Evolutionary conservation across 2,329 filamentous ascomycete genomes (phyloP), one percentile per base, ranked within the genome.

Genomic region (Monosporascus sp.): DNA sequence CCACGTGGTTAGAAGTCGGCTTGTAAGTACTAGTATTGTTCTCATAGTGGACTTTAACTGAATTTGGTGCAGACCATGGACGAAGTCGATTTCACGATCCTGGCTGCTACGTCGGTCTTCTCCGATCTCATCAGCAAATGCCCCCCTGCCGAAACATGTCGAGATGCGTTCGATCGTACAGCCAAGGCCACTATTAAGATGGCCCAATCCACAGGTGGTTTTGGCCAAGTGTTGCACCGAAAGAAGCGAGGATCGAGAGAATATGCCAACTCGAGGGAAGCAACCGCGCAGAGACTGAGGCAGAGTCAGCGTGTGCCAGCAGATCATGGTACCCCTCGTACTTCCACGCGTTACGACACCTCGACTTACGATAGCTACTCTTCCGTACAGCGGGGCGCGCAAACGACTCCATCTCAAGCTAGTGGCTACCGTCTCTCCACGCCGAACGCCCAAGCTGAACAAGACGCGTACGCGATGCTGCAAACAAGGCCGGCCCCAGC

Each of bases 11-110:
- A 83, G 93, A 62, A 91, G 88, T 68, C 85, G 89, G 52, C 75
- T 97, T 70, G 89, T 93, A 81, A 74, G 88, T 76, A n/a, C 31
- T 24, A 6, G 5, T 5, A 34, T 45, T 54, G 58, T 56, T 57
- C 18, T 25, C 45, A 50, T 47, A 20, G 31, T 38, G 22, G 5
- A 15, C 6, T 50, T 25, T 11, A 42, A 31, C 66, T 74, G 61
- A 74, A 53, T 27, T 45, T n/a, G 47, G 37, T 34, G 22, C 52
- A 85, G 82, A 89, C 88, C 7, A 88, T 96, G 74, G 92, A 97
- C 64, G 93, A 97, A 68, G 91, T 97, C n/a, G 93, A 97, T 68
- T 96, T 96, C 63, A 97, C 93, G 1, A 89, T 97, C 8, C 78
- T 97, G 48, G 90, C 92, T 8, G 93, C 92, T 22, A 97, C 90